phyloP scores from a whole-genome alignment of 2,329 filamentous ascomycete species.

The Fusarium zealandicum region DNA sequence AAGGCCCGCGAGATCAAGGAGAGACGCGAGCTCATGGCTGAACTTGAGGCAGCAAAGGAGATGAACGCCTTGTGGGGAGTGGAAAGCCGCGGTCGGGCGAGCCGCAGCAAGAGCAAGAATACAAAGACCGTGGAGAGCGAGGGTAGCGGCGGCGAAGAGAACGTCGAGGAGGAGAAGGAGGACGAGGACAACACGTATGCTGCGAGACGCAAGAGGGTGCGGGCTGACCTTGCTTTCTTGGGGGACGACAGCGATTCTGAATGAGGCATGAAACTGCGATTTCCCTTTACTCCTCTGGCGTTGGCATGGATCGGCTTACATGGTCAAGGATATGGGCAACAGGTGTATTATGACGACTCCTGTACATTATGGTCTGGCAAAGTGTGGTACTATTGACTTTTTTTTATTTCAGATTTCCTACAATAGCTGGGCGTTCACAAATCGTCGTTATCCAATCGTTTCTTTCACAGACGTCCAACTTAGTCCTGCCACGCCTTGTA shows the following conservation, averaged over 20 bases:
- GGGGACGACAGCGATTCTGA: slow-evolving; percentile 74
- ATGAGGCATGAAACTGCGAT: slow-evolving; percentile 33
- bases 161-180: slow-evolving; percentile 37
- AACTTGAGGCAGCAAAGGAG: slow-evolving; percentile 84
- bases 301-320: background rate
- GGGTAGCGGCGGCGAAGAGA: slow-evolving; percentile 38
- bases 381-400: background rate
- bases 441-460: slow-evolving; percentile 15
- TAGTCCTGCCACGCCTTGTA: slow-evolving; percentile 85
- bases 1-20: slow-evolving; percentile 90
- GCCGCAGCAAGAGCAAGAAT: slow-evolving; percentile 47
- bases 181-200: slow-evolving; percentile 47
- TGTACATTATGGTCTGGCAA: slow-evolving; percentile 22
- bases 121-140: slow-evolving; percentile 45
- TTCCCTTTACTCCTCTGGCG: slow-evolving; percentile 1
- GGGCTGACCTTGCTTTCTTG: slow-evolving; percentile 69
- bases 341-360: slow-evolving; percentile 25
- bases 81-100: slow-evolving; percentile 50
- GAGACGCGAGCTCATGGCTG: slow-evolving; percentile 80
- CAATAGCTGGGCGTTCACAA: slow-evolving; percentile 21
- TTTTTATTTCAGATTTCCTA: slow-evolving; percentile 12
- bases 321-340: slow-evolving; percentile 1
- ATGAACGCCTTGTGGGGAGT: slow-evolving; percentile 81
- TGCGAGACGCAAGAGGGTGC: slow-evolving; percentile 56
- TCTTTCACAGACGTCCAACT: background rate